Conservation (phyloP, 2,329 filamentous ascomycete species). For the Proliferodiscus dingleyae region DNA sequence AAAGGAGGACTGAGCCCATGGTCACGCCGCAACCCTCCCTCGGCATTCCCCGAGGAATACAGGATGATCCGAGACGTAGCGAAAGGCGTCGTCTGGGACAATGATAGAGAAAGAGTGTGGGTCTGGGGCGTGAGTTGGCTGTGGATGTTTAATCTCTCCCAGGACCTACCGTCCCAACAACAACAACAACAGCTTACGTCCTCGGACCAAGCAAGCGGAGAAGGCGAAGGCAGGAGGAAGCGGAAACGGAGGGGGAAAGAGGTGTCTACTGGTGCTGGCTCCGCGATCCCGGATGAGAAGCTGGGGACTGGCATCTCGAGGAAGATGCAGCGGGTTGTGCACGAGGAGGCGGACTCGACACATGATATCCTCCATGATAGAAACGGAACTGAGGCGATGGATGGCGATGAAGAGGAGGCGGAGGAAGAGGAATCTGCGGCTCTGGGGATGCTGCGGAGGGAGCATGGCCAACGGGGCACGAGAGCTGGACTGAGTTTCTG, state of each 20-base stretch:
- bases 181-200: too few species aligned
- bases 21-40: slow-evolving; percentile 78
- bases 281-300: slow-evolving; percentile 38
- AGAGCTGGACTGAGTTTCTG: slow-evolving; percentile 43
- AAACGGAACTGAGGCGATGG: slow-evolving; percentile 34
- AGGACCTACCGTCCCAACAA: slow-evolving; percentile 55
- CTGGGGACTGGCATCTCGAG: slow-evolving; percentile 33
- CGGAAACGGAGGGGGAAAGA: slow-evolving; percentile 27
- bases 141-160: slow-evolving; percentile 83
- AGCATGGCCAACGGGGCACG: slow-evolving; percentile 13
- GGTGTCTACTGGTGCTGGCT: slow-evolving; percentile 51
- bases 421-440: too few species aligned
- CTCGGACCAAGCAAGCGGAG: slow-evolving; percentile 21
- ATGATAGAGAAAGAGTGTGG: slow-evolving; percentile 66
- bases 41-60: slow-evolving; percentile 69
- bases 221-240: slow-evolving; percentile 31
- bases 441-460: slow-evolving; percentile 12
- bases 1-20: slow-evolving; percentile 75
- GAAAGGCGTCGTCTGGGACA: slow-evolving; percentile 82
- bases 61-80: slow-evolving; percentile 70
- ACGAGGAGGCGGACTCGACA: slow-evolving; percentile 37
- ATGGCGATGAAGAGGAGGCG: slow-evolving; percentile 33
- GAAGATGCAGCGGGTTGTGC: slow-evolving; percentile 35
- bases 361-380: slow-evolving; percentile 34
- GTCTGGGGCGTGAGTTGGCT: slow-evolving; percentile 82